Base-by-base conservation (phyloP, 179 eudicot species). In the Corrigiola litoralis region DNA sequence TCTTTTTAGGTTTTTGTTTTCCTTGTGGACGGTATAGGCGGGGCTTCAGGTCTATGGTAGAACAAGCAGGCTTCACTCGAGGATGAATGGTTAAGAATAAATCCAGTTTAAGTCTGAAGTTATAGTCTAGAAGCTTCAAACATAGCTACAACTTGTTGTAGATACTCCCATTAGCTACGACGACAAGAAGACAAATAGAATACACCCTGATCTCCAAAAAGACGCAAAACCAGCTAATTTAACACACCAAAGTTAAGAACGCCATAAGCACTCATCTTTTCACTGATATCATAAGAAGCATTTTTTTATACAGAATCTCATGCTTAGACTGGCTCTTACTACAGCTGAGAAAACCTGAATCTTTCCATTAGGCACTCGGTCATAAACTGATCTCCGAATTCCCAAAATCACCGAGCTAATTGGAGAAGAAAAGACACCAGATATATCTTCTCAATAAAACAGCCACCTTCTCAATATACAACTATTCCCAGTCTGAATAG, bases 211-310 rank as follows among this genome's bases (percentile, higher is more conserved):
- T 31, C 23, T 24, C 34, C 17, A 27, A 40, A 12, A 21, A 21
- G 57, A 21, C 34, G 31, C 58, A 50, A 50, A 37, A 33, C 24
- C 53, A 29, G 21, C 32, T 44, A 55, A 2, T n/a, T n/a, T n/a
- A n/a, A n/a, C n/a, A n/a, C n/a, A n/a, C n/a, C n/a, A n/a, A n/a
- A n/a, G n/a, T n/a, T n/a, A n/a, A n/a, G n/a, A 46, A 21, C 14
- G 31, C 33, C 54, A 47, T 38, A 27, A 23, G 32, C 42, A 37
- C 41, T 47, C 6, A 46, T 66, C 46, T 14, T 36, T 58, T 23
- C 47, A 49, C 20, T 38, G 65, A 29, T 27, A 61, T 55, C 52
- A 29, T 53, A 17, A 8, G 55, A 59, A 61, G 20, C 51, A 37
- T 33, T 24, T 13, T 20, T 48, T 51, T 28, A 32, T 46, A 36